A percentile compares a stretch with the other conserved stretches of the same genome.
Evolutionary conservation across 2,329 filamentous ascomycete species (phyloP).

Genomic region (Neurospora sp.): DNA sequence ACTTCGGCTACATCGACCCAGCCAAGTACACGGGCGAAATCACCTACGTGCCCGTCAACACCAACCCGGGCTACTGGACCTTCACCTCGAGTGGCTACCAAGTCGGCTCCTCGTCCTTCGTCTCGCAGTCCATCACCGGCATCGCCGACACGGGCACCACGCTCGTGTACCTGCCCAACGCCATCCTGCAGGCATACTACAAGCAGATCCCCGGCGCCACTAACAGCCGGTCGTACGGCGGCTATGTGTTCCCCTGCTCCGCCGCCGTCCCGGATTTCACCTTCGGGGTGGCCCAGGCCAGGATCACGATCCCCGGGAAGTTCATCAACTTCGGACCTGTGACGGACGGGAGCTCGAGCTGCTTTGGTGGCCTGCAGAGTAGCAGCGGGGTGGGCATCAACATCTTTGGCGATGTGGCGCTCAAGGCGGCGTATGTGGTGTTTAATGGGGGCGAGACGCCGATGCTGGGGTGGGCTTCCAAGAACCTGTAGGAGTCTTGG

Average conservation of each 20-base stretch:
- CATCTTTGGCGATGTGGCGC: constrained; percentile 19
- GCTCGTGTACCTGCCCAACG: constrained; percentile 38
- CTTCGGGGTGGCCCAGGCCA: constrained; percentile 31
- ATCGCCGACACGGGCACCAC: constrained; percentile 52
- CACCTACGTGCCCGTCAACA: constrained; percentile 45
- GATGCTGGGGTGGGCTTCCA: constrained; percentile 16
- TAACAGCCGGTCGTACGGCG: constrained; percentile 27
- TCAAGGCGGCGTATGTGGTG: constrained; percentile 20
- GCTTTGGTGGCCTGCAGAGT: constrained; percentile 57
- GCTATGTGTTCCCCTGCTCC: constrained; percentile 44
- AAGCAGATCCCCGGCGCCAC: constrained; percentile 33
- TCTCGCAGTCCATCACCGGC: constrained; percentile 24
- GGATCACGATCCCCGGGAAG: constrained; percentile 37
- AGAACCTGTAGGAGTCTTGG: constrained; percentile 3
- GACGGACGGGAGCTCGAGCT: constrained; percentile 25
- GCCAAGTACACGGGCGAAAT: constrained; percentile 47
- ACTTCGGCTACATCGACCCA: constrained; percentile 41
- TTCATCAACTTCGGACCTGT: constrained; percentile 27
- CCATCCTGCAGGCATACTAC: constrained; percentile 43
- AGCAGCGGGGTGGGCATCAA: constrained; percentile 16
- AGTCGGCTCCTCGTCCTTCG: constrained; percentile 27
- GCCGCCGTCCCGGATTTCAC: constrained; percentile 37
- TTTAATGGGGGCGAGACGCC: constrained; percentile 15
- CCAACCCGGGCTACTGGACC: constrained; percentile 52
- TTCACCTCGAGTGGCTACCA: constrained; percentile 34